A percentile compares a stretch with the other conserved stretches of the same genome.
Evolutionary conservation across 192 early-diverging fungal species (phyloP).

Genomic region (Coemansia sp.): DNA sequence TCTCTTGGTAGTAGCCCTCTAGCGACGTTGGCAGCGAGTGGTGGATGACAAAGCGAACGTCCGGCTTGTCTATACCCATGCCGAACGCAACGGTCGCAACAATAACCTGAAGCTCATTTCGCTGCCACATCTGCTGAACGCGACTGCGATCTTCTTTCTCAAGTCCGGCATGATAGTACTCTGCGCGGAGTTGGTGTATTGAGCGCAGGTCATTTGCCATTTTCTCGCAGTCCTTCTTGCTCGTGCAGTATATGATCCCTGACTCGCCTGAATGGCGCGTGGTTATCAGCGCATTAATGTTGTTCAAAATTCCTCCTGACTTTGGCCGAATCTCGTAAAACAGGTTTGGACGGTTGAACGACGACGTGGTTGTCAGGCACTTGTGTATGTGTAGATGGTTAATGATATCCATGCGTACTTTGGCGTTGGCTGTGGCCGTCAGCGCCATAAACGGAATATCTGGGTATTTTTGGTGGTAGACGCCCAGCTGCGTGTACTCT

Average conservation of each 20-base stretch:
- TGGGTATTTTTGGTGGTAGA: conserved; percentile 66
- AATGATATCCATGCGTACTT: conserved; percentile 82
- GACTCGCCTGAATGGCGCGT: conserved; percentile 62
- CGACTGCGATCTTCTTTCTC: conserved; percentile 71
- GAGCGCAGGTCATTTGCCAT: conserved; percentile 68
- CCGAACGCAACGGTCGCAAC: conserved; percentile 97
- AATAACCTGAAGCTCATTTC: conserved; percentile 72
- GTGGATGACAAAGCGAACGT: conserved; percentile 95
- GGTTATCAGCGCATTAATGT: conserved; percentile 73
- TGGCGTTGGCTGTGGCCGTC: conserved; percentile 91
- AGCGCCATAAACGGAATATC: conserved; percentile 88
- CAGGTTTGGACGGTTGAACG: conserved; percentile 88
- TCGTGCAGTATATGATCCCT: conserved; percentile 93
- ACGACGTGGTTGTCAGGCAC: conserved; percentile 72
- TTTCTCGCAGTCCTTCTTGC: conserved; percentile 77
- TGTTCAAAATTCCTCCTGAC: conserved; percentile 53
- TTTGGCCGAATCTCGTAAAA: conserved; percentile 73
- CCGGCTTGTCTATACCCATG: conserved; percentile 97
- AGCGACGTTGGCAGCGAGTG: conserved; percentile 84
- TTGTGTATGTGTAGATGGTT: conserved; percentile 69
- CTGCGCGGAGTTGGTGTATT: conserved; percentile 60
- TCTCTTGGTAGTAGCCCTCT: conserved; percentile 97
- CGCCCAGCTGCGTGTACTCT: conserved; percentile 79
- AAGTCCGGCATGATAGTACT: conserved; percentile 89
- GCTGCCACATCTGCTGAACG: conserved; percentile 84